Evolutionary conservation across 2,329 filamentous ascomycete species (phyloP).

Genomic region (Sphaerulina musiva): DNA sequence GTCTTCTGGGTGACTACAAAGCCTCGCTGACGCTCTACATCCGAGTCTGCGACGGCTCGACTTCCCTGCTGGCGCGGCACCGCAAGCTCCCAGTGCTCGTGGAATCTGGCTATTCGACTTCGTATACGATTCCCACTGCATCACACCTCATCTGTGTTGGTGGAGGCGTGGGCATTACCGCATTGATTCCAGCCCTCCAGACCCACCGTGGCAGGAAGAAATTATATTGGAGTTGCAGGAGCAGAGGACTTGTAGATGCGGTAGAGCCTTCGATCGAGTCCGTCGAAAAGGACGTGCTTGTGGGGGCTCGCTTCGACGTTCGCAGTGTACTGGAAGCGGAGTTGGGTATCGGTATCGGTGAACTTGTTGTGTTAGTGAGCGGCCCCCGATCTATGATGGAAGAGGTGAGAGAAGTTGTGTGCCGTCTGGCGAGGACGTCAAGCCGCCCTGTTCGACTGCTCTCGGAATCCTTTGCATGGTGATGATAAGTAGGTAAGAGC

Average conservation of each 20-base stretch:
- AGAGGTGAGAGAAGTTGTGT: too few species aligned
- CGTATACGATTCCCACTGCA: neutral
- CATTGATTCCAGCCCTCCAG: conserved; percentile 34
- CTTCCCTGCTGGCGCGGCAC: conserved; percentile 27
- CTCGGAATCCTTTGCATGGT: too few species aligned
- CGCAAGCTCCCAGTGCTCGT: conserved; percentile 28
- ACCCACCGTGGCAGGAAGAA: conserved; percentile 33
- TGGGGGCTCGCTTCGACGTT: too few species aligned
- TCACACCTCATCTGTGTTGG: conserved; percentile 38
- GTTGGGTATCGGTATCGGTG: too few species aligned
- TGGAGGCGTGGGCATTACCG: conserved; percentile 48
- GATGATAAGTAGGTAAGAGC: too few species aligned
- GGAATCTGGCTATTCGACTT: conserved; percentile 36
- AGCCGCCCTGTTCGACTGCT: too few species aligned
- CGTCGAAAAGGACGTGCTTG: too few species aligned
- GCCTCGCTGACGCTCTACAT: conserved; percentile 35
- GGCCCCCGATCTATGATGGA: too few species aligned
- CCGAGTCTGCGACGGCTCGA: conserved; percentile 33
- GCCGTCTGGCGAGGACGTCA: too few species aligned
- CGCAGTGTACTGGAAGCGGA: too few species aligned
- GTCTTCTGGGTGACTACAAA: neutral
- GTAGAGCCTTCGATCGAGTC: conserved; percentile 2
- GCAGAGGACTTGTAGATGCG: conserved; percentile 24
- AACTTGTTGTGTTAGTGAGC: too few species aligned
- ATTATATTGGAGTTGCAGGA: conserved; percentile 35